These are phyloP conservation scores for Fusarium cyanostomum DNA, from an alignment of 2,329 filamentous ascomycete genomes.

Conservation along the genomic window DNA sequence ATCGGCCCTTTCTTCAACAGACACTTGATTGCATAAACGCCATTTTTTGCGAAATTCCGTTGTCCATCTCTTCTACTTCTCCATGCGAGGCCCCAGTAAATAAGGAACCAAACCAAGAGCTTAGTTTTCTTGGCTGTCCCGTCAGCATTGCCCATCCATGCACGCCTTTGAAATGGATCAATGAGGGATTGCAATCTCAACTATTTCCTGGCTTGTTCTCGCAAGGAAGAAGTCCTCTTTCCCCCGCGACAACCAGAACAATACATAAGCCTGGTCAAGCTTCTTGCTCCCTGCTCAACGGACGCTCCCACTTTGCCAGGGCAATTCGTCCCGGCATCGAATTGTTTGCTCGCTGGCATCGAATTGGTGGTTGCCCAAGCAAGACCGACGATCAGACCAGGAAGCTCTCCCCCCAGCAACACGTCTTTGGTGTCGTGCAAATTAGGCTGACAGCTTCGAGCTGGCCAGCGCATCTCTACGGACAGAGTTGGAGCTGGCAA, in stretches of 20 bases:
- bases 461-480: background rate
- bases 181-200: background rate
- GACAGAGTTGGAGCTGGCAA: background rate
- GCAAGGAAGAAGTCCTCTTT: background rate
- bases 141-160: background rate
- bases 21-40: conserved; percentile 16
- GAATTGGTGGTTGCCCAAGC: conserved; percentile 9
- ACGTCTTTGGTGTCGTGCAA: too few species aligned
- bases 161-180: background rate
- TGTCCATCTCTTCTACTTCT: background rate
- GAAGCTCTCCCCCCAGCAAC: too few species aligned
- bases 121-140: conserved; percentile 23
- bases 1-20: conserved; percentile 27
- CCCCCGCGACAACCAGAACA: background rate
- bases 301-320: background rate
- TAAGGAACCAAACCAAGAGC: conserved; percentile 2
- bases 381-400: conserved; percentile 8
- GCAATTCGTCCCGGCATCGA: background rate
- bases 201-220: background rate
- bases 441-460: conserved; percentile 2
- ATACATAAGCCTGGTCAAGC: background rate
- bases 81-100: conserved; percentile 9
- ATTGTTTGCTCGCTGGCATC: conserved; percentile 20
- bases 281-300: background rate
- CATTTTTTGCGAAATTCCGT: conserved; percentile 13